A percentile compares a stretch with the other conserved stretches of the same genome.
Evolutionary conservation across 495 filamentous ascomycete genomes (phyloP).

Genomic region (Cercophora scortea): DNA sequence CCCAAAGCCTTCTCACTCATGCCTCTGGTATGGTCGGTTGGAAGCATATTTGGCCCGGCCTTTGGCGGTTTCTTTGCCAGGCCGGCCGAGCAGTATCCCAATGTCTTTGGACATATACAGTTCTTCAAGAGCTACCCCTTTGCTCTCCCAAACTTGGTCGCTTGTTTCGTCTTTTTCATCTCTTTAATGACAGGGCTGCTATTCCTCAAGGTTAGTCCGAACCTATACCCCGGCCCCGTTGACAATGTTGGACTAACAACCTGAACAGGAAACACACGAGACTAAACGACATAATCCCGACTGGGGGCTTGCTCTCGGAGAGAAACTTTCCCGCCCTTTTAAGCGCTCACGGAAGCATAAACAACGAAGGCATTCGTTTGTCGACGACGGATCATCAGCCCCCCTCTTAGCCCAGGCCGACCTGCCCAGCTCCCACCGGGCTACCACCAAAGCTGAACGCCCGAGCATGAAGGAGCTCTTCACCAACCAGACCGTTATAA

Average conservation of each 20-base stretch:
- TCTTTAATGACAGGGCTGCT: conserved; percentile 63
- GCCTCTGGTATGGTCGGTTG: conserved; percentile 74
- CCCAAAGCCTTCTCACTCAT: conserved; percentile 78
- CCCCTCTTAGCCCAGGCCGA: conserved; percentile 32
- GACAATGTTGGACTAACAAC: conserved; percentile 3
- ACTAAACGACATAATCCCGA: conserved; percentile 55
- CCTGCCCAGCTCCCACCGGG: conserved; percentile 4
- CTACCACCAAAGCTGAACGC: conserved; percentile 10
- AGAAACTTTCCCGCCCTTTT: conserved; percentile 36
- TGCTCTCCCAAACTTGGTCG: conserved; percentile 72
- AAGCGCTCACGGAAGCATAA: conserved; percentile 5
- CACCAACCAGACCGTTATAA: conserved; percentile 64
- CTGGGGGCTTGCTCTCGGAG: conserved; percentile 61
- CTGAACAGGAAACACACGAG: conserved; percentile 60
- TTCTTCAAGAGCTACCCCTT: conserved; percentile 74
- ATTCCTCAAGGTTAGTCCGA: conserved; percentile 47
- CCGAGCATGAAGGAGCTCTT: conserved; percentile 62
- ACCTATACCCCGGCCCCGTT: conserved; percentile 13
- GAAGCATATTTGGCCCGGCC: conserved; percentile 79
- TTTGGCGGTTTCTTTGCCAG: conserved; percentile 81
- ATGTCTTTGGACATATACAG: conserved; percentile 54
- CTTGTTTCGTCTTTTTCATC: conserved; percentile 60
- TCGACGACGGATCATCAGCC: conserved; percentile 36
- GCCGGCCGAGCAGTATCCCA: conserved; percentile 62
- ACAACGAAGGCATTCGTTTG: conserved; percentile 31